Percentiles rank a stretch among this genome's conserved stretches.
These are phyloP conservation scores for Marasmius oreades DNA, from an alignment of 1,284 basidiomycete genomes.

Conservation along the genomic window DNA sequence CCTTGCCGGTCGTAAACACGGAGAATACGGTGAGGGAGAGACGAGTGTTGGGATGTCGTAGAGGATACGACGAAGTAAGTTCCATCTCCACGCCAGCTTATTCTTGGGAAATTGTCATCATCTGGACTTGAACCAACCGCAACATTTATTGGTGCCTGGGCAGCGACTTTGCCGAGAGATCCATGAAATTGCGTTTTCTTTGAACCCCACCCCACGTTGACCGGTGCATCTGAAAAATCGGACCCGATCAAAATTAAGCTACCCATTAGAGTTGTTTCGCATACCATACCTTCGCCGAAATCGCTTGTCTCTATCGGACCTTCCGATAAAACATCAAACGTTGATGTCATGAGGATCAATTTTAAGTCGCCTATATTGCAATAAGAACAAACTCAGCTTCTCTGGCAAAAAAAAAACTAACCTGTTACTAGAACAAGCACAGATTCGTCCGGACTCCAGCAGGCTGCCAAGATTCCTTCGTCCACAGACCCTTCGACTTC, in stretches of 20 bases:
- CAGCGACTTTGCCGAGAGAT: conserved; percentile 87
- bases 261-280: conserved; percentile 5
- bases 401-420: conserved; percentile 24
- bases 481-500: conserved; percentile 88
- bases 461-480: conserved; percentile 76
- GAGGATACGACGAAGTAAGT: conserved; percentile 86
- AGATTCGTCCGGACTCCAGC: conserved; percentile 92
- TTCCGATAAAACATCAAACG: conserved; percentile 88
- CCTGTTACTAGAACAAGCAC: conserved; percentile 79
- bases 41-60: conserved; percentile 37
- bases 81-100: conserved; percentile 94
- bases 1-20: conserved; percentile 84
- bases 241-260: conserved; percentile 8
- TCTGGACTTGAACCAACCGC: conserved; percentile 56
- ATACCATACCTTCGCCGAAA: conserved; percentile 77
- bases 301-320: conserved; percentile 66
- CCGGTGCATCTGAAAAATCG: conserved; percentile 65
- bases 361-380: conserved; percentile 62
- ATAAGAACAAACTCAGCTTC: neutral
- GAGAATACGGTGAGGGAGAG: conserved; percentile 47
- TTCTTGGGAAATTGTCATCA: conserved; percentile 71
- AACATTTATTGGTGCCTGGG: conserved; percentile 47
- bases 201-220: conserved; percentile 97
- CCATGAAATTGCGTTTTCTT: conserved; percentile 98
- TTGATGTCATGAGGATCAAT: conserved; percentile 85